A percentile compares a stretch with the other conserved stretches of the same genome.
Conservation (phyloP, 2,329 filamentous ascomycete genomes). For the Ascochyta pisi region DNA sequence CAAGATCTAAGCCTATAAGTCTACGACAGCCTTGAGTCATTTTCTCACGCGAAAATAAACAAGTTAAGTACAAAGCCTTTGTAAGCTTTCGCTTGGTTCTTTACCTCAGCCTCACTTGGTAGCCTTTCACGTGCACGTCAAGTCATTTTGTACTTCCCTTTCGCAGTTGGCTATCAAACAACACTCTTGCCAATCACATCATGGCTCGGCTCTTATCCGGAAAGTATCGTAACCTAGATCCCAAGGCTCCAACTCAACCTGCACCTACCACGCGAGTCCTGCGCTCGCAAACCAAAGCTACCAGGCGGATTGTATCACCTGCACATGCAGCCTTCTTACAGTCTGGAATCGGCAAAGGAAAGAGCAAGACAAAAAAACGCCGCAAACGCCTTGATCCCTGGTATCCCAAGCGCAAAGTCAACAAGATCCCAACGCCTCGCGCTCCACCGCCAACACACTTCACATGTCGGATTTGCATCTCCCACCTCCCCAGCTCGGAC, state of each 20-base stretch:
- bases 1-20: no score
- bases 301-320: not conserved
- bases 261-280: constrained; percentile 16
- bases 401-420: constrained; percentile 30
- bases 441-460: constrained; percentile 25
- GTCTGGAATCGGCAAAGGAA: not conserved
- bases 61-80: not conserved
- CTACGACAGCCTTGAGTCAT: not conserved
- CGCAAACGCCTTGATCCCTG: constrained; percentile 29
- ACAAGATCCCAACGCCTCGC: constrained; percentile 16
- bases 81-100: not conserved
- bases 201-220: not conserved
- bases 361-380: not conserved
- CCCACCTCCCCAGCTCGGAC: constrained; percentile 18
- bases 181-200: not conserved
- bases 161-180: no score
- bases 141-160: not conserved
- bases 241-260: not conserved
- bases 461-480: constrained; percentile 36
- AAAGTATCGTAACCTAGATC: not conserved
- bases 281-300: constrained; percentile 20
- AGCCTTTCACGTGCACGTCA: not conserved
- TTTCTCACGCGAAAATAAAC: not conserved
- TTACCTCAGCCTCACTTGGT: not conserved
- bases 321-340: not conserved